phyloP scores from a whole-genome alignment of 2,329 filamentous ascomycete genomes.

The Dactylellina haptotyla region DNA sequence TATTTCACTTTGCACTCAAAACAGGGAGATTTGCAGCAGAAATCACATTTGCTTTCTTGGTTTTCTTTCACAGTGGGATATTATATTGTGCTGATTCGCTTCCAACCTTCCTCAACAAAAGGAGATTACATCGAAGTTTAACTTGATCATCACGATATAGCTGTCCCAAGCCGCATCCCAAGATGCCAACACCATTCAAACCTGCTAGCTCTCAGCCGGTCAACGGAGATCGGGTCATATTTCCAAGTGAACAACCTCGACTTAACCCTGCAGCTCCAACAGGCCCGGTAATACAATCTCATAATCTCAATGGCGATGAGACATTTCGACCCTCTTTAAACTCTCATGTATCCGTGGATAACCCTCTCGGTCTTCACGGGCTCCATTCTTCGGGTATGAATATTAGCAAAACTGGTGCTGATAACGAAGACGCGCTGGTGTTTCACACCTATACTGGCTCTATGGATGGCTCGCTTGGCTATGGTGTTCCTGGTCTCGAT shows the following conservation, averaged over 20 bases:
- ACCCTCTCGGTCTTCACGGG: conserved; percentile 37
- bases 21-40: no score
- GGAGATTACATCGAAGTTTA: no score
- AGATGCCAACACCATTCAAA: conserved; percentile 53
- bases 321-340: conserved; percentile 25
- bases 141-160: no score
- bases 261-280: conserved; percentile 19
- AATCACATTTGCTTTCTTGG: no score
- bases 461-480: conserved; percentile 29
- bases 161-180: conserved; percentile 16
- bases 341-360: conserved; percentile 18
- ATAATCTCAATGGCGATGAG: conserved; percentile 23
- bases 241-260: conserved; percentile 49
- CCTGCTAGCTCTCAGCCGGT: conserved; percentile 35
- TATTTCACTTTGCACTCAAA: no score
- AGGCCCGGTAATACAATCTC: conserved; percentile 1
- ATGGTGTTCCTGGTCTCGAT: conserved; percentile 30
- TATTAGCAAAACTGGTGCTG: conserved; percentile 29
- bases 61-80: no score
- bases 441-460: conserved; percentile 29
- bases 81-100: no score
- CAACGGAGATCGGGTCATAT: conserved; percentile 44
- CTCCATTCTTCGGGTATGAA: conserved; percentile 17
- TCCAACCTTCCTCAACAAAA: no score
- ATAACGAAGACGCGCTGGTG: conserved; percentile 11